Base-by-base conservation (phyloP, 164 flowering plant species). In the Euptelea pleiosperma region DNA sequence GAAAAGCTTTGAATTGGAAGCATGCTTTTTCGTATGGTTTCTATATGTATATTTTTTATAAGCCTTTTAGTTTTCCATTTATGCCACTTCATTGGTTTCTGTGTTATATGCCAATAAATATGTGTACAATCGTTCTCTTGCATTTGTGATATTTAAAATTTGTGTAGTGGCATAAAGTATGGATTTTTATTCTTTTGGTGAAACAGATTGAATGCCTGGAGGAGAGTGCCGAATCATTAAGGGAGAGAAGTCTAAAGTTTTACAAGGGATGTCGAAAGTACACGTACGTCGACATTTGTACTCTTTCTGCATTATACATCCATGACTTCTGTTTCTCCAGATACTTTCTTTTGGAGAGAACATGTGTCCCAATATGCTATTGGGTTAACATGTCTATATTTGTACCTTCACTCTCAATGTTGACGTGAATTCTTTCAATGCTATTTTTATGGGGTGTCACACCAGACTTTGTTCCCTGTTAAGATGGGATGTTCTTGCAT, bases 231-330 rank as follows among this genome's bases (percentile, higher is more conserved):
- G 98, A 90, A 51, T 72, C 69, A 40, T 60, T 93, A 41, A 77
- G 96, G 72, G 97, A 90, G 69, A 80, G 89, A 70, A 76, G 96
- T 68, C 65, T 80, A 34, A 90, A 76, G 77, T 87, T 89, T 48
- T 86, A 83, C 56, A 93, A 93, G 81, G 98, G 97, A 65, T 93
- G 96, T 71, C 83, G 95, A 55, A 93, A 93, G 56, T 93, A 90
- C 80, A 87, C 93, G 96, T 93, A 86, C 60, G 96, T 44, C 34
- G 63, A 25, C 14, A 25, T 48, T 8, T 47, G 3, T 43, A 37
- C 24, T 51, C 9, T n/a, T n/a, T 43, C 0, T 40, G 42, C 34
- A 22, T 14, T 34, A n/a, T 43, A 10, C n/a, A 2, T 26, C 8
- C n/a, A 24, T 25, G 22, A 8, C 19, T 39, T 14, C 22, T 6